Base-by-base conservation (phyloP, 441 rosid species). In the Metrosideros polymorpha region DNA sequence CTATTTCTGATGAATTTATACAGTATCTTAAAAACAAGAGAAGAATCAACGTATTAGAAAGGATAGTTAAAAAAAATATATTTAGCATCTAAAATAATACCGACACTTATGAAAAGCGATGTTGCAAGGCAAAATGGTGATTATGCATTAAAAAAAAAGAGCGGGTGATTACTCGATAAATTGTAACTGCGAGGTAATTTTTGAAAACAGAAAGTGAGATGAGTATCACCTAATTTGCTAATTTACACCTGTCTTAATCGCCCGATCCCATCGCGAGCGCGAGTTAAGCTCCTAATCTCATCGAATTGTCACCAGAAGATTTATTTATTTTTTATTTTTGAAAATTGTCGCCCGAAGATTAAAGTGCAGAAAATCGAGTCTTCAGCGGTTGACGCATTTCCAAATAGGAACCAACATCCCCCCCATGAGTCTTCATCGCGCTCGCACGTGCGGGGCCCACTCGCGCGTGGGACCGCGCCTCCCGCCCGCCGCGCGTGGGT, bases 111-210 rank as follows among this genome's bases (percentile, higher is more conserved):
- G 14, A 63, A 57, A 18, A 63, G 45, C 0, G 3, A 63, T 1
- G 2, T 18, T 5, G 0, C 0, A 1, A 32, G 13, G 7, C 4
- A 66, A 32, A 66, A 32, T 32, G 14, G 77, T 19, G 25, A 66
- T 66, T 39, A 4, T 0, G 43, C n/a, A 3, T 15, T 7, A 14
- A 4, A 27, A 56, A 56, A 6, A 59, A 0, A 15, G 2, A 0
- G 52, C 1, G 52, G 17, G 0, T 14, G 30, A 0, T 59, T 29
- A 0, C 2, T 29, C 1, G 0, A 29, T 15, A 29, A 29, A 29
- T 7, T 17, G 22, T 0, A 29, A 59, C 7, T 1, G 10, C 7
- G 4, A 29, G 10, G 9, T 15, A 2, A 30, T 29, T 15, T 29
- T 29, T 7, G 22, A 30, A 61, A 59, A 7, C 2, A 7, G 22